These are phyloP conservation scores for Lobosporangium transversale DNA, from an alignment of 192 early-diverging fungal genomes.

Conservation along the genomic window DNA sequence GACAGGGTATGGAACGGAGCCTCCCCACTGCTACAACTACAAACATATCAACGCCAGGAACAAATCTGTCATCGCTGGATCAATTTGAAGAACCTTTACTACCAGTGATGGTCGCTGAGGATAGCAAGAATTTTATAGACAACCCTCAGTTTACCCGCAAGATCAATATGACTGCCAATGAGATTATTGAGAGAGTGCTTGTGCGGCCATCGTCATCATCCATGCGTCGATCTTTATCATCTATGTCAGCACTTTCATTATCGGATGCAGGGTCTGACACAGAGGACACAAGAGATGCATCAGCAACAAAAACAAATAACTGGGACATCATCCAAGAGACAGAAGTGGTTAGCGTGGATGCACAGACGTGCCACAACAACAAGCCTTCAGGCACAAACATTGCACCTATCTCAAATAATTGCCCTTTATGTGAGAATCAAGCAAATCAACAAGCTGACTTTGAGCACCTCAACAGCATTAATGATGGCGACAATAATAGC, in stretches of 20 bases:
- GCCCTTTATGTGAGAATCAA: constrained; percentile 14
- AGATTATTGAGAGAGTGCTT: constrained; percentile 28
- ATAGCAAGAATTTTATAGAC: constrained; percentile 56
- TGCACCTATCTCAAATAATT: not conserved
- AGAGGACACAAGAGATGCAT: not conserved
- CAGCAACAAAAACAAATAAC: not conserved
- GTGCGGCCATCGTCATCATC: not conserved
- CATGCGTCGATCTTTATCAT: too few relatives aligned
- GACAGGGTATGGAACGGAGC: not conserved
- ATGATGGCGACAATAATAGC: not conserved
- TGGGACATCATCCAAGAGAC: too few relatives aligned
- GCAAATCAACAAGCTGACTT: not conserved
- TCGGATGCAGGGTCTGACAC: not conserved
- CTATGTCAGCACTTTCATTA: too few relatives aligned
- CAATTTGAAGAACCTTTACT: constrained; percentile 2
- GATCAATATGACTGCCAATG: constrained; percentile 28
- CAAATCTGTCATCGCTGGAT: too few relatives aligned
- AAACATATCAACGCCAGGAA: not conserved
- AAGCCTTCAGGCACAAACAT: not conserved
- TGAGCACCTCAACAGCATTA: not conserved
- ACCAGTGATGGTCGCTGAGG: constrained; percentile 53
- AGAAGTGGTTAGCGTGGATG: not conserved
- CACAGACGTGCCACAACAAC: not conserved
- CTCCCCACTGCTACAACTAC: too few relatives aligned
- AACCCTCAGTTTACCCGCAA: constrained; percentile 49